Conservation (phyloP, 2,329 filamentous ascomycete genomes). For the Colletotrichum sojae region DNA sequence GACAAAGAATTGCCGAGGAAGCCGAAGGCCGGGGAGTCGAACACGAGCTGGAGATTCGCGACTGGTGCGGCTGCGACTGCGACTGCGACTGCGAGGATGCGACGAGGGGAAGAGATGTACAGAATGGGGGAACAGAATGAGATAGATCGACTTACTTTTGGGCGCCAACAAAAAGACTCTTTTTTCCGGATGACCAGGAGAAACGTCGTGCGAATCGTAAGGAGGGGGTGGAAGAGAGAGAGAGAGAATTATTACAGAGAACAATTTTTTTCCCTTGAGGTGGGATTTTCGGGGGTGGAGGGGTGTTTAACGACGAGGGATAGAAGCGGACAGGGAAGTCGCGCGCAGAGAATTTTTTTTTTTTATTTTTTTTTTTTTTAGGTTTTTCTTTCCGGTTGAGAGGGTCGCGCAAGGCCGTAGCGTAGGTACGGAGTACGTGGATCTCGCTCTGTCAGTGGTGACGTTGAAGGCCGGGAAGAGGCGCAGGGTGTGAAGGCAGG, state of each 20-base stretch:
- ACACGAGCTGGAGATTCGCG: conserved; percentile 17
- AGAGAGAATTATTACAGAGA: conserved; percentile 34
- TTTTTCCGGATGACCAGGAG: conserved; percentile 46
- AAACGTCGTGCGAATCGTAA: conserved; percentile 51
- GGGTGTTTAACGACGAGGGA: conserved; percentile 39
- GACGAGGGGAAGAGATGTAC: conserved; percentile 31
- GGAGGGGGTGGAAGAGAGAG: conserved; percentile 40
- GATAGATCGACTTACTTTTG: conserved; percentile 63
- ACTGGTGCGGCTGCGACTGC: conserved; percentile 11
- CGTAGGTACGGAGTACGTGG: conserved; percentile 11
- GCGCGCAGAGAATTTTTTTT: conserved; percentile 38
- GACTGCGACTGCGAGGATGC: conserved; percentile 30
- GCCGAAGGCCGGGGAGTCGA: conserved; percentile 22
- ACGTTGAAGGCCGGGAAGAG: conserved; percentile 32
- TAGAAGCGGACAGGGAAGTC: conserved; percentile 37
- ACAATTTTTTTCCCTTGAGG: conserved; percentile 36
- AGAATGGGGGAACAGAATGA: conserved; percentile 41
- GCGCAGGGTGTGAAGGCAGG: not conserved
- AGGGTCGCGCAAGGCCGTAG: too few relatives aligned
- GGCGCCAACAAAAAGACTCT: conserved; percentile 60
- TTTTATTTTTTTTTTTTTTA: too few relatives aligned
- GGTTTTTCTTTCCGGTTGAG: too few relatives aligned
- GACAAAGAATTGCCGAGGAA: conserved; percentile 26
- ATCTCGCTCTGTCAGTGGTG: conserved; percentile 40
- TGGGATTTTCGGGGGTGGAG: conserved; percentile 17